Evolutionary conservation across 2,329 filamentous ascomycete species (phyloP), one percentile per base, ranked within the genome.

Genomic region (Clonostachys solani): DNA sequence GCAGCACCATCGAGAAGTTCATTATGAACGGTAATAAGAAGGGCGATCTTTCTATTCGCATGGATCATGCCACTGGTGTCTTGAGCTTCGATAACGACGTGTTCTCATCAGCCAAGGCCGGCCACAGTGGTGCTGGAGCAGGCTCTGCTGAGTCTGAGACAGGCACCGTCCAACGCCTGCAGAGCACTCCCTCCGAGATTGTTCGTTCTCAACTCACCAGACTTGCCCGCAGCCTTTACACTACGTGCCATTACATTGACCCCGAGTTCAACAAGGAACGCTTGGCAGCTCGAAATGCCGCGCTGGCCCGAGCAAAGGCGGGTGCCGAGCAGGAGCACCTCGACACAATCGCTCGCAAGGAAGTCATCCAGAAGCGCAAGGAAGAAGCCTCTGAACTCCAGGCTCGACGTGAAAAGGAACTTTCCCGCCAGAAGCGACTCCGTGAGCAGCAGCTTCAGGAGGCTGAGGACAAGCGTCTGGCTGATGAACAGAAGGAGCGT

Each of bases 21-120:
- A 97, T 99, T 78, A 99, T 99, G 94, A 99, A 99, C 70, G 94
- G 94, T 54, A 97, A 95, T 81, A 99, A 99, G 84, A 99, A 99
- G 82, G 94, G 94, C 48, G 94, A 99, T 60, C 80, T 99, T 42
- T 88, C 94, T 46, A 95, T 99, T 59, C 91, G 94, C 52, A 90
- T 97, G 71, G 89, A 97, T 64, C 94, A 99, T 65, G 91, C 91
- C 52, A 92, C 92, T 46, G 91, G 94, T 50, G 89, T 96, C 44
- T 82, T 99, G 50, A 96, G 91, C 66, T 99, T 99, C 60, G 94
- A 99, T 67, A 95, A 90, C 47, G 94, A 99, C 67, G 91, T 99
- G 55, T 97, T 99, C 78, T 96, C 94, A 35, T 96, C 94, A 15
- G 85, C 92, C 62, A 97, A 96, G 77, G 89, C 92, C 55, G 81